These are phyloP conservation scores for Lasiodiplodia citricola DNA, from an alignment of 2,329 filamentous ascomycete species.

Conservation along the genomic window DNA sequence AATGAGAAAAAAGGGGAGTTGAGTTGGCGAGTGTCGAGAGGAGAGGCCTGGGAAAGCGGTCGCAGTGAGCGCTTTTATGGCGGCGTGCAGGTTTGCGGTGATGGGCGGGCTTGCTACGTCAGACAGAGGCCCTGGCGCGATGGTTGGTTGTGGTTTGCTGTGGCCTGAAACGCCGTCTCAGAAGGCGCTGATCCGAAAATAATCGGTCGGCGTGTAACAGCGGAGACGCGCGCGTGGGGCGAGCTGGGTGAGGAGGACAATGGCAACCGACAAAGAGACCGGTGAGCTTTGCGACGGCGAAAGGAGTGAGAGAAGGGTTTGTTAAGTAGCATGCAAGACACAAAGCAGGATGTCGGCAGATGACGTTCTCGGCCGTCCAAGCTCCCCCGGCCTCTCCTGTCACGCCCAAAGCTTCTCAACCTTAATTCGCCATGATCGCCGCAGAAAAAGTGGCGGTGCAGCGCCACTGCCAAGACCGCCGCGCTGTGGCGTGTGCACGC, in stretches of 20 bases:
- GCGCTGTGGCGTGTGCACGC: not conserved
- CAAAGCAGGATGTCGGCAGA: constrained; percentile 19
- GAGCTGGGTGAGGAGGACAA: not conserved
- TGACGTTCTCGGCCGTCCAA: constrained; percentile 16
- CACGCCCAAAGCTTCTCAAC: constrained; percentile 1
- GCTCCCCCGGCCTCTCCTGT: constrained; percentile 1
- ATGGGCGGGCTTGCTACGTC: constrained; percentile 19
- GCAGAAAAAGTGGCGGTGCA: constrained; percentile 8
- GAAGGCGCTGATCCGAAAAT: constrained; percentile 22
- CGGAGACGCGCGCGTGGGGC: constrained; percentile 12
- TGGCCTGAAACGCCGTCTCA: constrained; percentile 46
- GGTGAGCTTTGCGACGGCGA: not conserved
- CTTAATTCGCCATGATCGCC: constrained; percentile 4
- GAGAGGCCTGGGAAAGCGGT: not conserved
- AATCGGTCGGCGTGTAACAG: constrained; percentile 4
- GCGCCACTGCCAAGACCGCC: constrained; percentile 11
- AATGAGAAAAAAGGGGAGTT: constrained; percentile 3
- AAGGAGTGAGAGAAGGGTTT: not conserved
- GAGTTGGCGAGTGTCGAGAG: not conserved
- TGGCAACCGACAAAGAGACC: constrained; percentile 5
- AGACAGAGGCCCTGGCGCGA: constrained; percentile 4
- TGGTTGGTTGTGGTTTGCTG: constrained; percentile 41
- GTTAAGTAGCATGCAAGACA: constrained; percentile 6
- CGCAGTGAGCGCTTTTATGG: constrained; percentile 27
- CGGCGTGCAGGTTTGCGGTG: constrained; percentile 28